Evolutionary conservation across 169 alveolate species (phyloP), one percentile per base, ranked within the genome.

Genomic region (Plasmodium vivax): DNA sequence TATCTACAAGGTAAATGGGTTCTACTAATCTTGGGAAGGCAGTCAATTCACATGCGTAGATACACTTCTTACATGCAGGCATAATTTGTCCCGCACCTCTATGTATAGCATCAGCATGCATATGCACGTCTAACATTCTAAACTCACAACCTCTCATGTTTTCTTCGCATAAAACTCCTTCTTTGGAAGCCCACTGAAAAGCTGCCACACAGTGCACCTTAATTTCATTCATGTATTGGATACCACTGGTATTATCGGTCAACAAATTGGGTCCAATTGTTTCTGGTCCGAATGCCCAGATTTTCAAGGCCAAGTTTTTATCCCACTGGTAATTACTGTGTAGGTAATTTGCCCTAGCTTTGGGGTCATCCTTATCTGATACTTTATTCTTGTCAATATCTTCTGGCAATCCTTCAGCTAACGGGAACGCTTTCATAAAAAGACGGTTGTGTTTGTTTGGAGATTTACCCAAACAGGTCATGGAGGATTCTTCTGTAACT

Each of bases 231-330:
- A 99, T 96, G 96, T 99, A 99, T 97, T 99, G 99, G 73, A 98
- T 98, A 91, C 99, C 99, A 92, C 98, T 97, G 38, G 99, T 99
- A 93, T 96, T 95, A 95, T 99, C 99, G 30, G 99, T 99, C 87
- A 99, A 96, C 83, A 99, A 93, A 96, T 99, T 99, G 14, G 99
- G 99, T 51, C 99, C 99, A 38, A 98, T 97, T 81, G 99, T 98
- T 83, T 99, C 99, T 62, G 99, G 99, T 30, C 99, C 99, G 96
- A 98, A 99, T 97, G 99, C 98, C 99, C 99, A 99, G 75, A 99
- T 98, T 98, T 99, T 99, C 84, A 97, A 88, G 79, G 99, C 99
- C 51, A 99, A 99, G 96, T 98, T 98, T 96, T 98, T 98, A 96
- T 99, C 99, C 99, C 99, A 99, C 87, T 97, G 99, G 97, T 96